Conservation (phyloP, 2,329 filamentous ascomycete species). For the Talaromyces sp. region DNA sequence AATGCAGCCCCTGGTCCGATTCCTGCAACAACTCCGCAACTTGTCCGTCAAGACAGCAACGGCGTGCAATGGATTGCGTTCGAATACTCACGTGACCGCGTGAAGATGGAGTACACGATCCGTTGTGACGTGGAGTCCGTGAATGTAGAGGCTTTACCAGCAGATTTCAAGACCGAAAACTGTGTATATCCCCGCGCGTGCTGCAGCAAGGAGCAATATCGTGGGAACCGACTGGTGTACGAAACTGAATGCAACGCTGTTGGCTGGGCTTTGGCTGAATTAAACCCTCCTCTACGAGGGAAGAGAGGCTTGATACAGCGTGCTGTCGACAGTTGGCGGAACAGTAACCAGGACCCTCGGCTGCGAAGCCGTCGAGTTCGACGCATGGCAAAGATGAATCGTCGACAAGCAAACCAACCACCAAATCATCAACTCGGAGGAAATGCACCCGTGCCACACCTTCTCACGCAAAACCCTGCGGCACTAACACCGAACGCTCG, state of each 20-base stretch:
- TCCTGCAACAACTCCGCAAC: slow-evolving; percentile 88
- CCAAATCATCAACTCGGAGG: slow-evolving; percentile 61
- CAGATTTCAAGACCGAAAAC: slow-evolving; percentile 96
- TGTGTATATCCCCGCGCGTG: slow-evolving; percentile 96
- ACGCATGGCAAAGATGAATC: slow-evolving; percentile 93
- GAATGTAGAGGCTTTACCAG: slow-evolving; percentile 74
- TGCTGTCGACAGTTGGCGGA: slow-evolving; percentile 96
- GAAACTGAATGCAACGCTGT: slow-evolving; percentile 99
- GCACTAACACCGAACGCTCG: slow-evolving; percentile 9
- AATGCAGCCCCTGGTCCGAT: slow-evolving; percentile 86
- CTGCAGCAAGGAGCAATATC: slow-evolving; percentile 92
- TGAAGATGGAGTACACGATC: slow-evolving; percentile 99
- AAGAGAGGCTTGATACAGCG: slow-evolving; percentile 95
- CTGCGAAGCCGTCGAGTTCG: slow-evolving; percentile 86
- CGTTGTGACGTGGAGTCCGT: slow-evolving; percentile 97
- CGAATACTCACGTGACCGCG: slow-evolving; percentile 91
- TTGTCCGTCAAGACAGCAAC: slow-evolving; percentile 90
- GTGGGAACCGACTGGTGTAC: slow-evolving; percentile 90
- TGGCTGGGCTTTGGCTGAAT: slow-evolving; percentile 94
- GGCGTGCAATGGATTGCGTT: slow-evolving; percentile 99
- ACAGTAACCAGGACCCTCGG: slow-evolving; percentile 94
- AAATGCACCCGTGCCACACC: slow-evolving; percentile 26
- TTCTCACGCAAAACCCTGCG: slow-evolving; percentile 5
- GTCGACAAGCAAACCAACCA: slow-evolving; percentile 58
- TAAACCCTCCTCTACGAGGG: slow-evolving; percentile 84